These are phyloP conservation scores for Lasiosphaeria hispida DNA, from an alignment of 495 filamentous ascomycete genomes.

Conservation along the genomic window DNA sequence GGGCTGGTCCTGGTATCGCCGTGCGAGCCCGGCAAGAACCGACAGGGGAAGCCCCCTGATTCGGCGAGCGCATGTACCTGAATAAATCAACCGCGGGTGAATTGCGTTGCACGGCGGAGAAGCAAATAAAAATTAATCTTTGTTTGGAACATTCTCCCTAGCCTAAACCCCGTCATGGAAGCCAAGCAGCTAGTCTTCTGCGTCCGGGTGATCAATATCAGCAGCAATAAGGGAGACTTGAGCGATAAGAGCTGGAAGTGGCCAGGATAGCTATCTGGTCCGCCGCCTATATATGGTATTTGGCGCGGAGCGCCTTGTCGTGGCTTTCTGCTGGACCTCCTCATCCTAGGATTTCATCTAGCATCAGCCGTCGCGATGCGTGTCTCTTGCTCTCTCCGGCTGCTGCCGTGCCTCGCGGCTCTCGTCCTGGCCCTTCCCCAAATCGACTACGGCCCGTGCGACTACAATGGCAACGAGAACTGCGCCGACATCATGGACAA, in stretches of 20 bases:
- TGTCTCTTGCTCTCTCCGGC: background rate
- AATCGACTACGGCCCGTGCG: constrained; percentile 24
- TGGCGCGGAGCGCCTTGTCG: too few relatives aligned
- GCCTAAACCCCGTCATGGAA: background rate
- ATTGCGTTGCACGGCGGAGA: background rate
- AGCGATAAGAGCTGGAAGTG: too few relatives aligned
- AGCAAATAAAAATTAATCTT: constrained; percentile 12
- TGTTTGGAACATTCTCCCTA: background rate
- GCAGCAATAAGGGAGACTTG: too few relatives aligned
- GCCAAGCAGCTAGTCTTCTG: background rate
- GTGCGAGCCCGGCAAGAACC: background rate
- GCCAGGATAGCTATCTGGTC: background rate
- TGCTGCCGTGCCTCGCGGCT: constrained; percentile 1
- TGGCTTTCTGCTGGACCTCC: too few relatives aligned
- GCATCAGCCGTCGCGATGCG: background rate
- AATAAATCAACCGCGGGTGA: background rate
- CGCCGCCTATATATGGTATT: too few relatives aligned
- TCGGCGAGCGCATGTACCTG: background rate
- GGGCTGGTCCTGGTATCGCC: background rate
- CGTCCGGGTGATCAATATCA: too few relatives aligned
- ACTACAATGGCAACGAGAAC: constrained; percentile 20
- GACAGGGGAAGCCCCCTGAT: background rate
- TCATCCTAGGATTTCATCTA: background rate
- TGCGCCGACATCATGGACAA: constrained; percentile 31
- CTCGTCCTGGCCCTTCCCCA: constrained; percentile 2